Evolutionary conservation across 2,329 filamentous ascomycete genomes (phyloP).

Genomic region (Aspergillus novoparasiticus): DNA sequence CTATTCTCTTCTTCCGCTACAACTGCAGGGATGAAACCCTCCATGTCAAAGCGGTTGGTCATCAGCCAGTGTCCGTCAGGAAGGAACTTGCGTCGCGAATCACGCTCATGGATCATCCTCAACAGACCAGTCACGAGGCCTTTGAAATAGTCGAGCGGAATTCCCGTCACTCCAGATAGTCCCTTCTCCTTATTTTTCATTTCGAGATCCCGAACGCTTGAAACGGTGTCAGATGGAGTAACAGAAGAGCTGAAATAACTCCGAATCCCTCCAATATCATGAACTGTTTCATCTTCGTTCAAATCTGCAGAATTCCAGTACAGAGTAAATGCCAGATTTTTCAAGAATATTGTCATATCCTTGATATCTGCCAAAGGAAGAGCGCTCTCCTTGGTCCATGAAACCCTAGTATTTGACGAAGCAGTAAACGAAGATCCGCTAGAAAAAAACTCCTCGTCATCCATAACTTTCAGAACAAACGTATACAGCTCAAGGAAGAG

Average conservation of each 20-base stretch:
- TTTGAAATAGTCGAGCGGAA: slow-evolving; percentile 77
- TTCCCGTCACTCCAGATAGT: slow-evolving; percentile 66
- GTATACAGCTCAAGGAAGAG: slow-evolving; percentile 93
- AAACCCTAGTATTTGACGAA: slow-evolving; percentile 54
- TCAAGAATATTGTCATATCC: slow-evolving; percentile 77
- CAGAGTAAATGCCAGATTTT: slow-evolving; percentile 85
- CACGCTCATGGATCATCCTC: slow-evolving; percentile 87
- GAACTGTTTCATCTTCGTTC: slow-evolving; percentile 43
- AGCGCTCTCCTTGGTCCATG: slow-evolving; percentile 64
- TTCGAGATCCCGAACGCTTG: slow-evolving; percentile 38
- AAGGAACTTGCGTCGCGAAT: slow-evolving; percentile 84
- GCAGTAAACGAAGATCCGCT: slow-evolving; percentile 51
- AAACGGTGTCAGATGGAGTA: slow-evolving; percentile 23
- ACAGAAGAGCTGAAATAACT: slow-evolving; percentile 47
- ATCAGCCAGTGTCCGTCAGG: slow-evolving; percentile 90
- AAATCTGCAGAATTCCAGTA: slow-evolving; percentile 80
- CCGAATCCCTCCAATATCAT: slow-evolving; percentile 46
- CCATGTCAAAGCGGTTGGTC: slow-evolving; percentile 85
- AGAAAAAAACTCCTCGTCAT: slow-evolving; percentile 92
- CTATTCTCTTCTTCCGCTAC: slow-evolving; percentile 82
- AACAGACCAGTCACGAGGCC: slow-evolving; percentile 77
- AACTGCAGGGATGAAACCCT: slow-evolving; percentile 80
- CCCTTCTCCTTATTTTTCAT: slow-evolving; percentile 47
- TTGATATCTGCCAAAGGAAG: slow-evolving; percentile 72
- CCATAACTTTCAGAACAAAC: slow-evolving; percentile 88